A percentile compares a stretch with the other conserved stretches of the same genome.
These are phyloP conservation scores for Haematococcus sp. DNA, from an alignment of 139 green algal genomes.

Conservation along the genomic window DNA sequence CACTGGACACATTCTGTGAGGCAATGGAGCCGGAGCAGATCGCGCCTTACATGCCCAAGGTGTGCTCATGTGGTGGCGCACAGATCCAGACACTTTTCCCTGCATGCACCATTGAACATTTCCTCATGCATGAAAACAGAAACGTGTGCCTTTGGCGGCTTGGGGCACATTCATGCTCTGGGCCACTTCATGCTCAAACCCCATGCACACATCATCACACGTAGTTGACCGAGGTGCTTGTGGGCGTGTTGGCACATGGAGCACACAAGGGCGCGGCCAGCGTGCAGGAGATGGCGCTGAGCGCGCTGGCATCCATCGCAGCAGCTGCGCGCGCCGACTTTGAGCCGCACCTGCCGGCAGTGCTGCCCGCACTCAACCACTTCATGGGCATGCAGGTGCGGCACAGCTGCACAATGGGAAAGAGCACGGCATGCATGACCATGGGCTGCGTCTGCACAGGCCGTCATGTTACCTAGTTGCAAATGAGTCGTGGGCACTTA, in stretches of 20 bases:
- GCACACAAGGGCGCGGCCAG: neutral
- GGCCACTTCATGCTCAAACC: too few species aligned
- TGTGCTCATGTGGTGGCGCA: too few species aligned
- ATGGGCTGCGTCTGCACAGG: too few species aligned
- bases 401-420: too few species aligned
- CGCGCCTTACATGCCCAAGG: conserved; percentile 47
- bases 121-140: neutral
- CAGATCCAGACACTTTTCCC: too few species aligned
- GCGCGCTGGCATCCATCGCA: conserved; percentile 61
- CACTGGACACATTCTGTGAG: conserved; percentile 73
- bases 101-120: too few species aligned
- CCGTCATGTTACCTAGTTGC: too few species aligned
- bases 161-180: too few species aligned
- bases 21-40: conserved; percentile 57
- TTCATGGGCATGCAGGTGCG: conserved; percentile 51
- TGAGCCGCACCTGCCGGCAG: neutral
- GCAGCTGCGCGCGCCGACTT: conserved; percentile 55
- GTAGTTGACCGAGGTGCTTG: conserved; percentile 53
- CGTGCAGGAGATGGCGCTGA: conserved; percentile 60
- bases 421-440: too few species aligned
- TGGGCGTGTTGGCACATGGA: conserved; percentile 39
- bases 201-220: too few species aligned
- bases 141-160: too few species aligned
- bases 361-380: conserved; percentile 38
- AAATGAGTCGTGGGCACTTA: too few species aligned